Base-by-base conservation (phyloP, 331 rosid genomes). In the Erythrophleum ivorense region DNA sequence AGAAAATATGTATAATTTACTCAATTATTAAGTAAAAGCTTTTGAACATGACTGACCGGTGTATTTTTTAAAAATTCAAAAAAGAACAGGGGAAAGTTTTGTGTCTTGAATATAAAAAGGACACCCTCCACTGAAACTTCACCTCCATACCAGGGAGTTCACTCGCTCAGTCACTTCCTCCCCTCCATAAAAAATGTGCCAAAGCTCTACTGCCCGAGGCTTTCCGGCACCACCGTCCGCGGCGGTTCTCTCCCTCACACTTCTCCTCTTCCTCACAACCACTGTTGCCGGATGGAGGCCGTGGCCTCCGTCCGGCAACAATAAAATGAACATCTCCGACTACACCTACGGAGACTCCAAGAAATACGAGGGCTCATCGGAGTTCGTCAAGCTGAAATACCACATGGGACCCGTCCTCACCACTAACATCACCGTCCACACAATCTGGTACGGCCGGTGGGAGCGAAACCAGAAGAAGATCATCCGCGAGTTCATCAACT, bases 391-490 rank as follows among this genome's bases (percentile, higher is more conserved):
- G 57, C 83, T 95, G n/a, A 83, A 85, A 38, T 95, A 95, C 94
- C 99, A 95, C 79, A 95, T 95, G 99, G 99, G 99, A 6, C 99
- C 99, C 0, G 99, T 95, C 21, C 93, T 95, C 41, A 92, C 97
- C 41, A 80, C 97, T 66, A 86, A 90, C 82, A 91, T 93, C 50
- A 90, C 98, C 73, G 91, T 95, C 72, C 98, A 95, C 82, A 83
- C 92, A n/a, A 93, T 95, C 84, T 95, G 99, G 99, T 95, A 95
- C 89, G 99, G 99, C 18, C 81, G 69, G 1, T 95, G 99, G 99
- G 81, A 87, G 54, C 49, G 66, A 1, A 15, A 0, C 77, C 99
- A 95, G 79, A 95, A 95, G 83, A 95, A 95, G 81, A 91, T 95
- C 69, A 91, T 95, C 85, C 98, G 99, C 65, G 99, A 87, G 87